phyloP scores from a whole-genome alignment of 176 grass and related monocot genomes.

The Lolium rigidum region DNA sequence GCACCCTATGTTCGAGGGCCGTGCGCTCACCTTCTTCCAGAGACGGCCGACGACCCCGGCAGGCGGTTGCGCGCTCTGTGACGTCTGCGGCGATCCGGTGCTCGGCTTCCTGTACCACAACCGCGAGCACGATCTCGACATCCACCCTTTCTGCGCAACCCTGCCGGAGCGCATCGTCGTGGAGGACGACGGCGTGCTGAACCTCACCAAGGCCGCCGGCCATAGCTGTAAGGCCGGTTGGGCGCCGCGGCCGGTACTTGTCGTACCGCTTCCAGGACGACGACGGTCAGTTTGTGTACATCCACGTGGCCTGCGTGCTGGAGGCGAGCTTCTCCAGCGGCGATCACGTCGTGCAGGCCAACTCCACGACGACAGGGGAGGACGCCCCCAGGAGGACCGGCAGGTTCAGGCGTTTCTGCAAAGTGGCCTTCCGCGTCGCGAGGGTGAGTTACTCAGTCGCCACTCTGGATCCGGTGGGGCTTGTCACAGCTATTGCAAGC shows the following conservation, averaged over 20 bases:
- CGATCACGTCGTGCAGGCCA: no score
- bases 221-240: background rate
- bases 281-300: background rate
- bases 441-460: background rate
- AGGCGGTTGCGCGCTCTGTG: background rate
- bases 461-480: background rate
- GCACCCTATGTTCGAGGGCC: background rate
- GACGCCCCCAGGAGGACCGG: background rate
- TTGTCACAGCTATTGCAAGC: background rate
- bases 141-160: background rate
- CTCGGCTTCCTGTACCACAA: background rate
- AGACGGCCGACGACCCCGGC: background rate
- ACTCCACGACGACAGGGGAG: background rate
- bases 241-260: background rate
- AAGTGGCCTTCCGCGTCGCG: constrained; percentile 1
- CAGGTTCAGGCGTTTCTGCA: constrained; percentile 4
- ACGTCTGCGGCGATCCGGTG: background rate
- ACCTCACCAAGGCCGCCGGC: background rate
- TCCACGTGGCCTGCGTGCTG: background rate
- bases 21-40: background rate
- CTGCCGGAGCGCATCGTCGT: background rate
- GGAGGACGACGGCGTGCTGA: background rate
- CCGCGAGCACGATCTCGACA: background rate
- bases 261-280: background rate
- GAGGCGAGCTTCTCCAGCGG: background rate